Evolutionary conservation across 169 alveolate genomes (phyloP).

Genomic region (Eimeria brunetti): DNA sequence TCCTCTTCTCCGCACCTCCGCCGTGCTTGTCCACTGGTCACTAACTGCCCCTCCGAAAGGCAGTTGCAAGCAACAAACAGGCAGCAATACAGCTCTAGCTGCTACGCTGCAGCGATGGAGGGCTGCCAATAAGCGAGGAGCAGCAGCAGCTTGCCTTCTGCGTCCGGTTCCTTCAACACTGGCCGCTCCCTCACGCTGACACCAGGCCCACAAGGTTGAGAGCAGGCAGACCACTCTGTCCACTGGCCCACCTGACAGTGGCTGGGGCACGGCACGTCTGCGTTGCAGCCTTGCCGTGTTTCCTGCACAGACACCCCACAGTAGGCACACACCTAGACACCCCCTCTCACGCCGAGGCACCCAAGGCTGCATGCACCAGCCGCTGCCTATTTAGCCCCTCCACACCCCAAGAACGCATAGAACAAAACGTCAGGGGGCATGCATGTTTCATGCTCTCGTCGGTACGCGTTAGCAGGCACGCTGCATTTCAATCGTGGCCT

Average conservation of each 20-base stretch:
- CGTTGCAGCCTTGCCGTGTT: constrained; percentile 81
- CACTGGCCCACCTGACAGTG: constrained; percentile 84
- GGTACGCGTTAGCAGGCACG: background rate
- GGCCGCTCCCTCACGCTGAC: constrained; percentile 70
- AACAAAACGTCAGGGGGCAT: background rate
- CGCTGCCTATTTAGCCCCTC: background rate
- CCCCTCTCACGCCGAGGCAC: background rate
- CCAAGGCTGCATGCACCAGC: background rate
- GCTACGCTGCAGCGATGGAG: background rate
- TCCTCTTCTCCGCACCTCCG: background rate
- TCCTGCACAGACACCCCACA: constrained; percentile 49
- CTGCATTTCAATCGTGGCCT: background rate
- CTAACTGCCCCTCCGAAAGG: background rate
- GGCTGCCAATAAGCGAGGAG: background rate
- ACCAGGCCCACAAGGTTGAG: constrained; percentile 84
- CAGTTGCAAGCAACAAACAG: background rate
- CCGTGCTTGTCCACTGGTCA: background rate
- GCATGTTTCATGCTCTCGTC: background rate
- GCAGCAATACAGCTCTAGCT: background rate
- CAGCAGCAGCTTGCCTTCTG: constrained; percentile 38
- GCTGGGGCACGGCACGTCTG: constrained; percentile 80
- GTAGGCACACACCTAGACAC: background rate
- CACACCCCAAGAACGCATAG: background rate
- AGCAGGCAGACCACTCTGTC: constrained; percentile 83
- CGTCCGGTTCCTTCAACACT: constrained; percentile 77